Conservation (phyloP, 306 rosid species). For the Dryas octopetala region DNA sequence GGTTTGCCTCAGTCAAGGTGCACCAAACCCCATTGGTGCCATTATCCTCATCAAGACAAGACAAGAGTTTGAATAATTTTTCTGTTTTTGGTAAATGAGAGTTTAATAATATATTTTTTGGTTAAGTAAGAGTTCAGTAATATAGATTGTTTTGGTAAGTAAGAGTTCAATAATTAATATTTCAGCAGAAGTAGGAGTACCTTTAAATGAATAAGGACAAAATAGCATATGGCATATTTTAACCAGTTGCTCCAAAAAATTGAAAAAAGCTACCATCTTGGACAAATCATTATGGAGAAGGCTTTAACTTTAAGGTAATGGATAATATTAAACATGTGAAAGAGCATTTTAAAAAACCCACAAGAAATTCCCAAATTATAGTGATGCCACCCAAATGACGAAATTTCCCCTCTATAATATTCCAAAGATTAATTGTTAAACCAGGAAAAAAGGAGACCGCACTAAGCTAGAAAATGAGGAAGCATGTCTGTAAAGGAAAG, state of each 20-base stretch:
- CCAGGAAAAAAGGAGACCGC: neutral
- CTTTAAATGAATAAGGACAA: constrained; percentile 57
- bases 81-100: too few relatives aligned
- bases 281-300: constrained; percentile 39
- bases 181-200: constrained; percentile 37
- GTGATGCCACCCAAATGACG: neutral
- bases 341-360: neutral
- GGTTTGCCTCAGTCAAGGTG: constrained; percentile 29
- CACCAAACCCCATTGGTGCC: constrained; percentile 38
- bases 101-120: too few relatives aligned
- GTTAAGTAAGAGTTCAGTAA: too few relatives aligned
- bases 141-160: neutral
- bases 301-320: constrained; percentile 3
- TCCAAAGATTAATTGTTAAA: constrained; percentile 7
- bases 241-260: constrained; percentile 25
- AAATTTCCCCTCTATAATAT: neutral
- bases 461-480: neutral
- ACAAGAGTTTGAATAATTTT: neutral
- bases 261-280: neutral
- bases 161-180: neutral
- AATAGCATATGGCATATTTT: constrained; percentile 33
- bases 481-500: constrained; percentile 13
- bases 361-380: neutral
- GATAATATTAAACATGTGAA: neutral
- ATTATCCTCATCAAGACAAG: constrained; percentile 4